Percentiles rank a stretch among this genome's conserved stretches.
Evolutionary conservation across 495 filamentous ascomycete species (phyloP).

Genomic region (Podospora fimiseda): DNA sequence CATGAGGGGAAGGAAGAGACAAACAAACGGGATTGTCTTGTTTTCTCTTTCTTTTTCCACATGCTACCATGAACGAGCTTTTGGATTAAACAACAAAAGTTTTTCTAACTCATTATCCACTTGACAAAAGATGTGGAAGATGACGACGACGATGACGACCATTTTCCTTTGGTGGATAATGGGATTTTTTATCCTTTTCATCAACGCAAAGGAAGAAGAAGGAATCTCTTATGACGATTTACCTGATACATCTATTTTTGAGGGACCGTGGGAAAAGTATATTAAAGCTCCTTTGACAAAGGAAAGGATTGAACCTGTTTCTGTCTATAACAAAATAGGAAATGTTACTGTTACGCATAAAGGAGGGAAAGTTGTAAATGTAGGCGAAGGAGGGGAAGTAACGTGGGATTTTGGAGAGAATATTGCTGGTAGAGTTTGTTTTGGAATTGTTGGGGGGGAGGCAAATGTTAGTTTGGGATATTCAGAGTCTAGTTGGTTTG

Average conservation of each 20-base stretch:
- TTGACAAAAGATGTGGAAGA: too few species aligned
- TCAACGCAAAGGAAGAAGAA: not conserved
- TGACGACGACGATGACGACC: not conserved
- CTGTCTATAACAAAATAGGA: conserved; percentile 20
- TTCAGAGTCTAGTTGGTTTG: conserved; percentile 33
- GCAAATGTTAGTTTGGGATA: conserved; percentile 26
- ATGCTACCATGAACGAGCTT: too few species aligned
- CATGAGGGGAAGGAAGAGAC: not conserved
- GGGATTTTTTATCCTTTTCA: not conserved
- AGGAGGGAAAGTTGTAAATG: conserved; percentile 12
- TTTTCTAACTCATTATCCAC: too few species aligned
- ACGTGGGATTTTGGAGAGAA: conserved; percentile 37
- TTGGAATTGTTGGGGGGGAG: conserved; percentile 15
- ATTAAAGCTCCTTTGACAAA: conserved; percentile 31
- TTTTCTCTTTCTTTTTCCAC: too few species aligned
- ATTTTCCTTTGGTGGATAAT: too few species aligned
- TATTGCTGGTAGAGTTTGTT: conserved; percentile 28
- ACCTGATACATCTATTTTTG: conserved; percentile 25
- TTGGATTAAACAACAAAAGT: too few species aligned
- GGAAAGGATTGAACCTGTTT: conserved; percentile 19
- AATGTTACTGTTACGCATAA: conserved; percentile 13
- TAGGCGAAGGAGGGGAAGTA: conserved; percentile 28
- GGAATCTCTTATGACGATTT: conserved; percentile 11
- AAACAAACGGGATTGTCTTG: too few species aligned
- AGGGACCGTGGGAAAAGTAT: conserved; percentile 32